Evolutionary conservation across 2,329 filamentous ascomycete species (phyloP).

Genomic region (Dothideomycetes sp.): DNA sequence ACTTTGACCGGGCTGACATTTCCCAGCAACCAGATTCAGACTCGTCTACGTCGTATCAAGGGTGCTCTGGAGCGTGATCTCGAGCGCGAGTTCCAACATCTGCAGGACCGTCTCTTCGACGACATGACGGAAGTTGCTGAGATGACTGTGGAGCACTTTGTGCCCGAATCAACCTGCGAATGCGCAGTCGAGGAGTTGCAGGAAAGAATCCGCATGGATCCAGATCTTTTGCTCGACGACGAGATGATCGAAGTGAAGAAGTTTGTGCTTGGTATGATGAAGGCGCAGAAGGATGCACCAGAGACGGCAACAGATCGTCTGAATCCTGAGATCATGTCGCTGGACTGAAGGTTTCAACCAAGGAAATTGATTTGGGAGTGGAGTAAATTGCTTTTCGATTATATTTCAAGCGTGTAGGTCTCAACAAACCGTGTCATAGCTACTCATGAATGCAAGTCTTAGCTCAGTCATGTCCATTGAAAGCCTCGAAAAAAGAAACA

Average conservation of each 20-base stretch:
- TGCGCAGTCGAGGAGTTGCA: neutral
- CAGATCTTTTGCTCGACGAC: neutral
- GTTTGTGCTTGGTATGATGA: neutral
- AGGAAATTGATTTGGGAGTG: too few species aligned
- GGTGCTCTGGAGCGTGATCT: neutral
- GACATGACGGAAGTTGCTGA: neutral
- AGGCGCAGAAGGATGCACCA: slow-evolving; percentile 1
- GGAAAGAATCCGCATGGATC: neutral
- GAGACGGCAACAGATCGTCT: too few species aligned
- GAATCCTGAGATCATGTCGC: too few species aligned
- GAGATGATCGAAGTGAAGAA: slow-evolving; percentile 2
- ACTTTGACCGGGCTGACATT: neutral
- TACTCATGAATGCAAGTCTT: too few species aligned
- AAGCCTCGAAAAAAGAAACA: too few species aligned
- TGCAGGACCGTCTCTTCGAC: neutral
- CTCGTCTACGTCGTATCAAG: neutral
- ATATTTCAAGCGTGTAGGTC: too few species aligned
- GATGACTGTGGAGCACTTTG: neutral
- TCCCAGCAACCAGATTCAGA: neutral
- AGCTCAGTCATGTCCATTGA: too few species aligned
- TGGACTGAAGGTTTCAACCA: too few species aligned
- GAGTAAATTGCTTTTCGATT: too few species aligned
- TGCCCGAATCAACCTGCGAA: too few species aligned
- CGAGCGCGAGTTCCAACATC: neutral
- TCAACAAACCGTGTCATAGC: too few species aligned